Percentiles rank a stretch among this genome's conserved stretches.
Conservation (phyloP, 2,329 filamentous ascomycete species). For the Sphaerulina musiva region DNA sequence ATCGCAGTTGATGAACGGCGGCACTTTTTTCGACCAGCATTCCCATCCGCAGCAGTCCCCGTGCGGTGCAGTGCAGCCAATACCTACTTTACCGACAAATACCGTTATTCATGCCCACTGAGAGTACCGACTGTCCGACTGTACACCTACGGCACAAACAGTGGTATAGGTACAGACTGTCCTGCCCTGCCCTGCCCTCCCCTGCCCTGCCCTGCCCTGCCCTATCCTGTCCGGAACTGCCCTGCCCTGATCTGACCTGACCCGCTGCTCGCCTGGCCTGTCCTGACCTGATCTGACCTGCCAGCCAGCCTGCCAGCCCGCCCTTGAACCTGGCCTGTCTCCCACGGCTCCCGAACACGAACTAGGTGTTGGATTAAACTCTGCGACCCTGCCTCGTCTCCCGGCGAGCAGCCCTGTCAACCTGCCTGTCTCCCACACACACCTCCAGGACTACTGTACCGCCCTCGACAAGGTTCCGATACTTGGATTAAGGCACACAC, state of each 20-base stretch:
- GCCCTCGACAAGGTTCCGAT: not conserved
- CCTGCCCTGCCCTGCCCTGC: not conserved
- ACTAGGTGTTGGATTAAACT: slow-evolving; percentile 5
- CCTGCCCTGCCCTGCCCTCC: not conserved
- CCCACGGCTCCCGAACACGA: not conserved
- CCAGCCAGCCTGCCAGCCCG: not conserved
- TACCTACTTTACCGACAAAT: too few species aligned
- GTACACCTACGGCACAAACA: too few species aligned
- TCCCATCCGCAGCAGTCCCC: too few species aligned
- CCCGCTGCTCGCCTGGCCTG: not conserved
- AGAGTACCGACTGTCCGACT: too few species aligned
- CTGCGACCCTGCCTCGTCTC: slow-evolving; percentile 10
- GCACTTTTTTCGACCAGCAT: too few species aligned
- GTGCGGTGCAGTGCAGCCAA: too few species aligned
- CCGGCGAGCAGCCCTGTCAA: slow-evolving; percentile 3
- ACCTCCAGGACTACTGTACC: too few species aligned
- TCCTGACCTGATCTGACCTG: not conserved
- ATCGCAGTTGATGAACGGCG: too few species aligned
- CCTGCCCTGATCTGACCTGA: not conserved
- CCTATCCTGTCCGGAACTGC: too few species aligned
- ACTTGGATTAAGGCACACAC: slow-evolving; percentile 7
- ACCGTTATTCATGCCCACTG: not conserved
- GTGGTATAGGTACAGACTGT: not conserved
- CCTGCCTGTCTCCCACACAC: slow-evolving; percentile 2
- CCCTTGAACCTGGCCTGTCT: not conserved